Base-by-base conservation (phyloP, 2,329 filamentous ascomycete genomes). In the Sporothrix humicola region DNA sequence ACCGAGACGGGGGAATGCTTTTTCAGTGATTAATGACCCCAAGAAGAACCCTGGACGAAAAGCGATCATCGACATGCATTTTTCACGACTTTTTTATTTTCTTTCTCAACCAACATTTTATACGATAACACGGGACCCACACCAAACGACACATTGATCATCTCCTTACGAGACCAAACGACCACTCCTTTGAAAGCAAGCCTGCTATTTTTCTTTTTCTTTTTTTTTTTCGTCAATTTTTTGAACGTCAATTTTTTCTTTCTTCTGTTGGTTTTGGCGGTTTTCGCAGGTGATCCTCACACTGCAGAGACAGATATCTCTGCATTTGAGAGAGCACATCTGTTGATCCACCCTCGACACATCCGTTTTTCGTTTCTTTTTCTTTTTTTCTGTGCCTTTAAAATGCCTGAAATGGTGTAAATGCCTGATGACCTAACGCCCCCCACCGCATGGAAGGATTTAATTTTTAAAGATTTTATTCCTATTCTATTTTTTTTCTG, bases 401-500 rank as follows among this genome's bases (percentile, higher is more conserved):
- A 76, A 74, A 75, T 75, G 75, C 76, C 76, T 73, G 71, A 73
- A 76, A 76, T 71, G 76, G 76, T 76, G 72, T 76, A 76, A 74
- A 77, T 73, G 76, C 75, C 61, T 77, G 73, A 77, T 77, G 76
- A 77, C 73, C 46, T 75, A 72, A 77, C 75, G 76, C 74, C 71
- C 74, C 73, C 66, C 20, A 72, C 73, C 72, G 73, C 73, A 77
- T 77, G 74, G 76, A 77, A 77, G 76, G 76, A 76, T 76, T 76
- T 75, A 75, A 77, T 74, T 74, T 75, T 69, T 75, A 75, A 75
- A 76, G 63, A 72, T 68, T 70, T 74, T 72, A 72, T 58, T 73
- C 46, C 65, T 70, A 46, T 59, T 66, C 69, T 59, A 44, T 37
- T 71, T 54, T 17, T 61, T 37, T 68, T 72, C 20, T n/a, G 46